Percentiles rank a stretch among this genome's conserved stretches.
Evolutionary conservation across 2,329 filamentous ascomycete species (phyloP).

Genomic region (Ophiocordyceps camponoti-floridani): DNA sequence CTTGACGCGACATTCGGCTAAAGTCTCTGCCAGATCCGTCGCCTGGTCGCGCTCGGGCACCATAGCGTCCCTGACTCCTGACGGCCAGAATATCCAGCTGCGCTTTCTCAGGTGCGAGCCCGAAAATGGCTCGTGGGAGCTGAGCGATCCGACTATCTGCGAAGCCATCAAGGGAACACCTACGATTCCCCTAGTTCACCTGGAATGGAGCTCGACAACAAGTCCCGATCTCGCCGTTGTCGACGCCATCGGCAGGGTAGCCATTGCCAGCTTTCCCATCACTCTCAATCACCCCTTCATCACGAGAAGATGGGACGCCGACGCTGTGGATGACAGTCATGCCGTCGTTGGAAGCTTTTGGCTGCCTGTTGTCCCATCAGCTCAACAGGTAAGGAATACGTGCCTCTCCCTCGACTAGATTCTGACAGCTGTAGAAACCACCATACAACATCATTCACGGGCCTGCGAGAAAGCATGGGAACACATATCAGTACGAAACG

Average conservation of each 20-base stretch:
- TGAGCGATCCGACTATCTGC: constrained; percentile 54
- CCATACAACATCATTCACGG: constrained; percentile 31
- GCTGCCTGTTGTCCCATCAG: constrained; percentile 43
- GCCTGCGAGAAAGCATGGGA: constrained; percentile 43
- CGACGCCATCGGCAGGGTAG: constrained; percentile 61
- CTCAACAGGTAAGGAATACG: constrained; percentile 15
- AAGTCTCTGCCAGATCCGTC: constrained; percentile 38
- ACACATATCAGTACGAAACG: constrained; percentile 51
- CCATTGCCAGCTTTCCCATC: constrained; percentile 53
- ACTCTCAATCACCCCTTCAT: constrained; percentile 55
- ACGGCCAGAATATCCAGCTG: constrained; percentile 53
- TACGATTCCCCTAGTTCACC: constrained; percentile 53
- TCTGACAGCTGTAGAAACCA: constrained; percentile 12
- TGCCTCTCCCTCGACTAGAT: not conserved
- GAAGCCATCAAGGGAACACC: constrained; percentile 43
- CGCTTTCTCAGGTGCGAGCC: constrained; percentile 53
- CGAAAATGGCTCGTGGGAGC: constrained; percentile 53
- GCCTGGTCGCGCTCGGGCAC: constrained; percentile 80
- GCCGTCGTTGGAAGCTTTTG: constrained; percentile 74
- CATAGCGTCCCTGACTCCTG: constrained; percentile 62
- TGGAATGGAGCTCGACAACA: constrained; percentile 60
- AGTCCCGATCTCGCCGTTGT: constrained; percentile 69
- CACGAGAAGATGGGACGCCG: constrained; percentile 44
- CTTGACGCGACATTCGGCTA: not conserved
- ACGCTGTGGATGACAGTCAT: constrained; percentile 55